Conservation (phyloP, 2,329 filamentous ascomycete species). For the Aspergillus tanneri region DNA sequence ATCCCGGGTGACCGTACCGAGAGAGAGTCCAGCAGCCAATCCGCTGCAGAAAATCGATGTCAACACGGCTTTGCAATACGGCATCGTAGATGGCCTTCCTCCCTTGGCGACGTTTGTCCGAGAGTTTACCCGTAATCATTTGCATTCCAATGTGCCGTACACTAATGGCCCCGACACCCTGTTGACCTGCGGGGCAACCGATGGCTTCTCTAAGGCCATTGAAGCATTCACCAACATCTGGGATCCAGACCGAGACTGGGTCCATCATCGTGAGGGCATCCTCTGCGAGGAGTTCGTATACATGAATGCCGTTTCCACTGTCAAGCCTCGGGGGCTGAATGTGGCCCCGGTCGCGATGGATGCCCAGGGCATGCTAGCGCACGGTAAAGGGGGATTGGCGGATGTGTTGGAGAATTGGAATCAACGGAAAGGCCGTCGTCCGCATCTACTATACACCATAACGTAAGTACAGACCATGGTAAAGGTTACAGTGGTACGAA, state of each 20-base stretch:
- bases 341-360: slow-evolving; percentile 74
- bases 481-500: too few species aligned
- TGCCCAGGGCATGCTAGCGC: slow-evolving; percentile 72
- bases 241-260: slow-evolving; percentile 65
- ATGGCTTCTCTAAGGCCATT: slow-evolving; percentile 77
- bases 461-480: too few species aligned
- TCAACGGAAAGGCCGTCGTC: slow-evolving; percentile 66
- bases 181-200: slow-evolving; percentile 77
- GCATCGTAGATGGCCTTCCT: slow-evolving; percentile 76
- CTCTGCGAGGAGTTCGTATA: slow-evolving; percentile 80
- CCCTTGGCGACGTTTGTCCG: slow-evolving; percentile 74
- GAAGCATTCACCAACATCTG: slow-evolving; percentile 75
- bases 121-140: slow-evolving; percentile 70
- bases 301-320: slow-evolving; percentile 70
- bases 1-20: slow-evolving; percentile 70
- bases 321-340: slow-evolving; percentile 67
- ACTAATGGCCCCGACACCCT: slow-evolving; percentile 72
- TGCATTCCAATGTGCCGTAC: slow-evolving; percentile 83
- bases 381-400: slow-evolving; percentile 69
- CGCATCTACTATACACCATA: slow-evolving; percentile 85
- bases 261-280: slow-evolving; percentile 70
- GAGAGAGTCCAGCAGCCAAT: slow-evolving; percentile 59
- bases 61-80: slow-evolving; percentile 81
- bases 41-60: slow-evolving; percentile 73
- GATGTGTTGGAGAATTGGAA: slow-evolving; percentile 86